Evolutionary conservation across 176 grass and related monocot species (phyloP).

Genomic region (Miscanthus lutarioriparius): DNA sequence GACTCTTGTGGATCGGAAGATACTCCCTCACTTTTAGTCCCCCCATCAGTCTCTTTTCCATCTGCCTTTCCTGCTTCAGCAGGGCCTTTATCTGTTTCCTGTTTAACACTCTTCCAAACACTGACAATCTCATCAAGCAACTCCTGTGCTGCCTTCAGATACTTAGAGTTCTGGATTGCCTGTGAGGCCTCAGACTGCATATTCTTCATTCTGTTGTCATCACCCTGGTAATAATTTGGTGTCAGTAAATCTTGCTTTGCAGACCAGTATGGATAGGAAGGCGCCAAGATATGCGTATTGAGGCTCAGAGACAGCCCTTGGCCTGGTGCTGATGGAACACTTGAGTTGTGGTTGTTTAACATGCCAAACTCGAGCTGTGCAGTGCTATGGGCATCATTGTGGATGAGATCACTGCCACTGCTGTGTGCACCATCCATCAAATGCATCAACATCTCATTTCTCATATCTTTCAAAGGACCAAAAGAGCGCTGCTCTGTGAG

Average conservation of each 20-base stretch:
- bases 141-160: conserved; percentile 89
- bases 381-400: conserved; percentile 54
- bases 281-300: conserved; percentile 66
- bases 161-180: conserved; percentile 71
- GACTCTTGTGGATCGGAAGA: conserved; percentile 62
- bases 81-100: conserved; percentile 61
- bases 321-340: conserved; percentile 45
- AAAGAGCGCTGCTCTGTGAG: conserved; percentile 51
- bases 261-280: conserved; percentile 77
- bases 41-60: conserved; percentile 56
- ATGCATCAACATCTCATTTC: conserved; percentile 77
- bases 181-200: conserved; percentile 60
- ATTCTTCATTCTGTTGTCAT: conserved; percentile 65
- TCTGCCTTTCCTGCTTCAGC: conserved; percentile 40
- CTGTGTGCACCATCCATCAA: conserved; percentile 55
- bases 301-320: conserved; percentile 92
- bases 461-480: conserved; percentile 61
- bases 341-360: conserved; percentile 62
- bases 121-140: conserved; percentile 91
- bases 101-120: conserved; percentile 78
- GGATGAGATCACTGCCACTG: conserved; percentile 41
- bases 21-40: conserved; percentile 54
- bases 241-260: conserved; percentile 49
- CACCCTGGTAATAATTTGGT: conserved; percentile 57
- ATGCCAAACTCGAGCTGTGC: conserved; percentile 63